These are phyloP conservation scores for Solanum hybrid DNA, from an alignment of 305 asterid species.

Conservation along the genomic window DNA sequence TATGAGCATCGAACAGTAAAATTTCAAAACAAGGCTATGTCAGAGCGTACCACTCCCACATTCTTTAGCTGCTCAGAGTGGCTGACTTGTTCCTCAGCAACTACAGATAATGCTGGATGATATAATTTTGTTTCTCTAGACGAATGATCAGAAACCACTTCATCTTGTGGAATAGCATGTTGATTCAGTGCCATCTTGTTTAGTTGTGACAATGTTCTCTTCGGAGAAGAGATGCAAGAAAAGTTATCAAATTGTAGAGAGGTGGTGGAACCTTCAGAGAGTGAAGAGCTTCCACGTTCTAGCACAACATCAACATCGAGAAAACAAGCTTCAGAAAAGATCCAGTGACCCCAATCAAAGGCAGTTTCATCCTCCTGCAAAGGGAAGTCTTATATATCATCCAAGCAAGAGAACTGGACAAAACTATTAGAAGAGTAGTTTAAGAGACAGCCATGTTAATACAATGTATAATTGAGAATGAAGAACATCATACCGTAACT, in stretches of 20 bases:
- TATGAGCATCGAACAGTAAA: not conserved
- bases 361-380: constrained; percentile 46
- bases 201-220: constrained; percentile 23
- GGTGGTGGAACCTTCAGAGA: constrained; percentile 43
- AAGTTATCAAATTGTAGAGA: constrained; percentile 58
- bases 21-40: not conserved
- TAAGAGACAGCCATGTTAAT: not conserved
- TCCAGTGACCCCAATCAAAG: constrained; percentile 73
- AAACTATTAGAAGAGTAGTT: not conserved
- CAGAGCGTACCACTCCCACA: constrained; percentile 18
- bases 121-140: constrained; percentile 11
- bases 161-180: constrained; percentile 20
- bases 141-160: constrained; percentile 13
- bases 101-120: constrained; percentile 16
- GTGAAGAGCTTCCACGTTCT: constrained; percentile 30
- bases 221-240: constrained; percentile 18
- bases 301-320: constrained; percentile 17
- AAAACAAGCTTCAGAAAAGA: constrained; percentile 40
- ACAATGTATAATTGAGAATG: constrained; percentile 7
- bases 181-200: constrained; percentile 13
- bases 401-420: not conserved
- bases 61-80: constrained; percentile 20
- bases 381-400: constrained; percentile 13
- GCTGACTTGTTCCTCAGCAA: constrained; percentile 16
- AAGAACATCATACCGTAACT: constrained; percentile 44